Conservation (phyloP, 2,329 filamentous ascomycete genomes). For the Fusarium concolor region DNA sequence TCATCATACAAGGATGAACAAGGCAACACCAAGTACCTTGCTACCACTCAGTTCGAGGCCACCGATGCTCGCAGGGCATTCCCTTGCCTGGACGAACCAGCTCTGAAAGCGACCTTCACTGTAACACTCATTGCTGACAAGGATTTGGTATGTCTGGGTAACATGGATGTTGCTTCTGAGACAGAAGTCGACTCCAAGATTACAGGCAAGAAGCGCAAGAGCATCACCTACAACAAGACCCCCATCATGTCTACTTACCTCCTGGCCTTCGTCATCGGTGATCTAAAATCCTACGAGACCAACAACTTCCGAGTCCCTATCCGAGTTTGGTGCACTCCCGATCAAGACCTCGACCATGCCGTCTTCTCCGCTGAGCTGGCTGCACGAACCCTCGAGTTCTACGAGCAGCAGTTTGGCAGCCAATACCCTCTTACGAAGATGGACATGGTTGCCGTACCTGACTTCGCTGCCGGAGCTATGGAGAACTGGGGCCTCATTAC, state of each 20-base stretch:
- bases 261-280: slow-evolving; percentile 91
- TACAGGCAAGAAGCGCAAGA: slow-evolving; percentile 74
- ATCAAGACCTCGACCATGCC: slow-evolving; percentile 90
- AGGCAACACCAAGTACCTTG: slow-evolving; percentile 83
- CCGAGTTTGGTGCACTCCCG: slow-evolving; percentile 91
- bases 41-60: slow-evolving; percentile 95
- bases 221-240: slow-evolving; percentile 91
- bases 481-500: slow-evolving; percentile 98
- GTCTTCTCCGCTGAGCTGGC: slow-evolving; percentile 91
- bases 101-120: slow-evolving; percentile 92
- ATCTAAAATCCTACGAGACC: slow-evolving; percentile 93
- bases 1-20: slow-evolving; percentile 89
- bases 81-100: slow-evolving; percentile 96
- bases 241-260: slow-evolving; percentile 97
- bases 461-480: slow-evolving; percentile 96
- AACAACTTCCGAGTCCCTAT: slow-evolving; percentile 92
- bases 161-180: slow-evolving; percentile 93
- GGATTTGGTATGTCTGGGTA: slow-evolving; percentile 90
- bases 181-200: slow-evolving; percentile 75
- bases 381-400: slow-evolving; percentile 90
- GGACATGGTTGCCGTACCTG: slow-evolving; percentile 80
- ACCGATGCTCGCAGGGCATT: slow-evolving; percentile 94
- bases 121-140: slow-evolving; percentile 92
- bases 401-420: slow-evolving; percentile 93
- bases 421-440: slow-evolving; percentile 66